Base-by-base conservation (phyloP, 2,329 filamentous ascomycete genomes). In the Sclerotinia subarctica region DNA sequence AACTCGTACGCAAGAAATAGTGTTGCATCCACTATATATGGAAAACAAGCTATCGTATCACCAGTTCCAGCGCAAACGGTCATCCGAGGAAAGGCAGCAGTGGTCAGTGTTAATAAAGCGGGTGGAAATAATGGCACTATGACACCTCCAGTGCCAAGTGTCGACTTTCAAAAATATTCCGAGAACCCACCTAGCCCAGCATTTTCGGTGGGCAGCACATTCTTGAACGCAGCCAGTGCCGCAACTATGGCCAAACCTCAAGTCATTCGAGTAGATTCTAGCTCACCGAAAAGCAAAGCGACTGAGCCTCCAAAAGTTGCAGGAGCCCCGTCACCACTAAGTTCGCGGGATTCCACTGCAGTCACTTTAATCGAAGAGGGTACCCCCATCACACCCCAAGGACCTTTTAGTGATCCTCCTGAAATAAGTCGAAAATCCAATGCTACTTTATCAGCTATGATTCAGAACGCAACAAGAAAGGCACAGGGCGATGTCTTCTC, bases 1-100 rank as follows among this genome's bases (percentile, higher is more conserved):
- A 87, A 85, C 0, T 90, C 87, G 0, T 87, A 84, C 69, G 87
- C 86, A 49, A 84, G 88, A 68, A 88, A 86, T 60, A 94, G 91
- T 76, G 91, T 98, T 71, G 94, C 93, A 4, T 97, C 94, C 1
- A 97, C 94, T 26, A 93, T 97, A 65, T 98, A 97, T 77, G 91
- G 93, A 72, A 94, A 94, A 81, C 93, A 96, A 75, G 93, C 92
- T 21, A 88, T 96, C 64, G 87, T 97, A 73, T 93, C 84, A 77
- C 91, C 83, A 2, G 81, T 90, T 67, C 90, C 94, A 0, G 93
- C 93, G 0, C 93, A 95, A 76, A 95, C 93, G 64, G 91, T 92
- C 69, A 91, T 94, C 77, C 88, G 93, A 70, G 91, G 91, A 72
- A 96, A 95, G 80, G 93, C 95, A 13, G 94, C 93, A 47, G 90